phyloP scores from a whole-genome alignment of 1,284 basidiomycete species.

The Rhodofomes roseus region DNA sequence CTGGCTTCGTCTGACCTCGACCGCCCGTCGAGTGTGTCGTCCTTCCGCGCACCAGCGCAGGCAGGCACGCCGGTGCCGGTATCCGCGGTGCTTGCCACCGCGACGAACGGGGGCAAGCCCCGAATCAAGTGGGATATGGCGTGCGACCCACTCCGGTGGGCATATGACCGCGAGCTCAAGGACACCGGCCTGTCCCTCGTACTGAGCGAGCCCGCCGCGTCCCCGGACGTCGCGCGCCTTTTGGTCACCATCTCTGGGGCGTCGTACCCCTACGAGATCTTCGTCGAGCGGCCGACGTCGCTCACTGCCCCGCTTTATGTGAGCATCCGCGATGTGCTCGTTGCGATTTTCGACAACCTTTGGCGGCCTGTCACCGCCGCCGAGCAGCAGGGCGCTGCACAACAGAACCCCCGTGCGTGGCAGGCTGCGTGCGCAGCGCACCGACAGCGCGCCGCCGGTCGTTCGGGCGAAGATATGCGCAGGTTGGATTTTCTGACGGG shows the following conservation, averaged over 20 bases:
- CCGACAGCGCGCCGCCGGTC: background rate
- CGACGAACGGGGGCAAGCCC: background rate
- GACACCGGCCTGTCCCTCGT: background rate
- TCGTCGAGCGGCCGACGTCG: background rate
- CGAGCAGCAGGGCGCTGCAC: background rate
- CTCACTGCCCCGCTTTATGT: background rate
- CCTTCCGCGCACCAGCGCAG: background rate
- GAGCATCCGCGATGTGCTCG: slow-evolving; percentile 13
- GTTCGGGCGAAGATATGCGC: background rate
- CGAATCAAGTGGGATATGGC: background rate
- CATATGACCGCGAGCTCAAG: background rate
- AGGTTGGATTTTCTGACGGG: background rate
- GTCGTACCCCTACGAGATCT: background rate
- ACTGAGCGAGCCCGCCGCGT: background rate
- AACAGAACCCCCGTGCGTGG: background rate
- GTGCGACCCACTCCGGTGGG: background rate
- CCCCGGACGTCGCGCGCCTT: background rate
- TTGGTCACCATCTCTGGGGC: background rate
- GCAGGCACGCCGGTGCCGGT: background rate
- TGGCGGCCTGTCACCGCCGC: background rate
- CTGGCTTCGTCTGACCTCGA: background rate
- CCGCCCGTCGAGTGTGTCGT: background rate
- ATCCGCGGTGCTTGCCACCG: background rate
- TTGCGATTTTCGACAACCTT: slow-evolving; percentile 9
- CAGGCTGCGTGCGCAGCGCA: background rate